Base-by-base conservation (phyloP, 2,329 filamentous ascomycete genomes). In the Pseudodiploospora longispora region DNA sequence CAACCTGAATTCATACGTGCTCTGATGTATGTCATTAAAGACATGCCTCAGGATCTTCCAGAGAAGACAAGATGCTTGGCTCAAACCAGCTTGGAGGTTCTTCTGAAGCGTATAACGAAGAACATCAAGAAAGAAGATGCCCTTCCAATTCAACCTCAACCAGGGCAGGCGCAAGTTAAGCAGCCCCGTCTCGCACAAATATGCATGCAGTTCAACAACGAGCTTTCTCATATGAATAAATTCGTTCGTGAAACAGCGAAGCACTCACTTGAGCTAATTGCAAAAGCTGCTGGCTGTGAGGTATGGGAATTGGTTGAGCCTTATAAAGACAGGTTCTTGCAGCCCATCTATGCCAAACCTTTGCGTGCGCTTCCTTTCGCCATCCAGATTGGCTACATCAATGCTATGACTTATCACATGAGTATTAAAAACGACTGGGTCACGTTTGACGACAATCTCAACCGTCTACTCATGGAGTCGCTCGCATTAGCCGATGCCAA, bases 1-100 rank as follows among this genome's bases (percentile, higher is more conserved):
- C 89, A 96, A 59, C 78, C 85, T 42, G 89, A 97, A 47, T 90
- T 96, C 54, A 83, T 93, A 47, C 82, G 87, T 41, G 87, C 90
- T n/a, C 72, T 99, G 44, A 83, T 95, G 67, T 96, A 95, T 64
- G 90, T 98, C 51, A 88, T 98, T 69, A 98, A 98, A 67, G 93
- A 98, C 60, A 96, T 96, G 76, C 93, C 94, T 0, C 79, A 87
- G 44, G 93, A 98, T 61, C 75, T 98, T 1, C 91, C 94, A 2
- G 89, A 94, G 45, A 90, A 85, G 58, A 96, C 93, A 2, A 78
- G 93, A 32, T 74, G 83, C 31, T 82, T 87, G 47, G 90, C 93
- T 0, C 87, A 94, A 63, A 76, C 82, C 19, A 94, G 91, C 0
- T 72, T 98, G 27, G 83, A 91, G 55, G 75, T 87, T 36, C 78